Base-by-base conservation (phyloP, 2,329 filamentous ascomycete species). In the Fusarium duplospermum region DNA sequence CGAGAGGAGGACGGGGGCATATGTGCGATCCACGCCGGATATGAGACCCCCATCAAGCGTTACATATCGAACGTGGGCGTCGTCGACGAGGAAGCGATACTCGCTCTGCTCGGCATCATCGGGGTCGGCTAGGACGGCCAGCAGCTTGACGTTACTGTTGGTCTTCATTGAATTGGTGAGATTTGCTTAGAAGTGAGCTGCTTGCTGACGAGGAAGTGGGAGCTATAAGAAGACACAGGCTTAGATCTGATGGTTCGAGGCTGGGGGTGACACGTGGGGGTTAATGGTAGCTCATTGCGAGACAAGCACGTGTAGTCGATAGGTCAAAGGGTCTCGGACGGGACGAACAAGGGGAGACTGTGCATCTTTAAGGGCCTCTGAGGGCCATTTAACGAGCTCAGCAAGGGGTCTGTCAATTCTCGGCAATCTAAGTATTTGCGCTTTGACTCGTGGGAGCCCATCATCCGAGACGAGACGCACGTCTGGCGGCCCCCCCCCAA, bases 31-130 rank as follows among this genome's bases (percentile, higher is more conserved):
- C 38, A 81, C 78, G 20, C 64, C 64, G 31, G 78, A 76, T 56
- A 81, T 80, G 4, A 82, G 62, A 59, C 82, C 81, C 13, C 79
- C 69, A 10, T 82, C 82, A 31, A 86, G 78, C 14, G 79, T 83
- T 35, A 86, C 74, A 68, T 86, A 85, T 76, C 84, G 85, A 76
- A 86, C 77, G 62, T 79, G 66, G 24, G 77, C 78, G 27, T 71
- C 74, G 67, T 83, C 77, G 35, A 84, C 78, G 2, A 85, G 78
- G 59, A 84, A 78, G 54, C 84, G 82, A 63, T 82, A 83, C 57
- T 84, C 79, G 75, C 82, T 81, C 50, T 76, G 76, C 42, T 71
- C 71, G 22, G 65, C 67, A 9, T 76, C 73, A n/a, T 79, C 73
- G 6, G 69, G 35, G 60, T 81, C 79, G n/a, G 74, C 72, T 22